Conservation (phyloP, 2,329 filamentous ascomycete species). For the Hypoxylon sp. region DNA sequence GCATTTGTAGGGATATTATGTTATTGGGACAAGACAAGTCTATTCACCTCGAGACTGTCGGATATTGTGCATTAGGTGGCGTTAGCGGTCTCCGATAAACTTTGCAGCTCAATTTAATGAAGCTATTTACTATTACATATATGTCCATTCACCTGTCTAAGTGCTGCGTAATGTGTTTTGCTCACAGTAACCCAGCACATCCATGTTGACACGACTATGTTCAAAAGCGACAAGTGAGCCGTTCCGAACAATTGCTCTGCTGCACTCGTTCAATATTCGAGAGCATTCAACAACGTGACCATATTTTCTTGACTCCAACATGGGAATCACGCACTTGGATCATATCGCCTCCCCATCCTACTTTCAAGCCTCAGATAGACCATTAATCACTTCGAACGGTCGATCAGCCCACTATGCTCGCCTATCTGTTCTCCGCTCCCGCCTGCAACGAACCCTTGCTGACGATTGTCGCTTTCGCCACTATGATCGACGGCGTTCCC, state of each 20-base stretch:
- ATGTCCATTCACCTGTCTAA: not conserved
- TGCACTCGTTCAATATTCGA: not conserved
- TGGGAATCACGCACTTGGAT: not conserved
- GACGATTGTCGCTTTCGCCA: conserved; percentile 23
- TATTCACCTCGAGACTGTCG: conserved; percentile 18
- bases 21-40: conserved; percentile 2
- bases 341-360: conserved; percentile 6
- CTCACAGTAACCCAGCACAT: too few species aligned
- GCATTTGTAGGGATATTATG: conserved; percentile 13
- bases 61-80: conserved; percentile 33
- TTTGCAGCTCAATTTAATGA: conserved; percentile 9
- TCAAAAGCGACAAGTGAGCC: too few species aligned
- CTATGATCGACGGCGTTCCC: conserved; percentile 22
- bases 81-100: conserved; percentile 15
- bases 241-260: not conserved
- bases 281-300: not conserved
- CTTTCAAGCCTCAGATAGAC: conserved; percentile 22
- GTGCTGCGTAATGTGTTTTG: not conserved
- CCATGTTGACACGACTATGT: too few species aligned
- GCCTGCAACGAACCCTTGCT: not conserved
- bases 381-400: conserved; percentile 13
- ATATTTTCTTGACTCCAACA: not conserved
- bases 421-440: not conserved
- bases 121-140: conserved; percentile 8
- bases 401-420: conserved; percentile 14